A percentile compares a stretch with the other conserved stretches of the same genome.
Conservation (phyloP, 164 flowering plant species). For the Macadamia integrifolia region DNA sequence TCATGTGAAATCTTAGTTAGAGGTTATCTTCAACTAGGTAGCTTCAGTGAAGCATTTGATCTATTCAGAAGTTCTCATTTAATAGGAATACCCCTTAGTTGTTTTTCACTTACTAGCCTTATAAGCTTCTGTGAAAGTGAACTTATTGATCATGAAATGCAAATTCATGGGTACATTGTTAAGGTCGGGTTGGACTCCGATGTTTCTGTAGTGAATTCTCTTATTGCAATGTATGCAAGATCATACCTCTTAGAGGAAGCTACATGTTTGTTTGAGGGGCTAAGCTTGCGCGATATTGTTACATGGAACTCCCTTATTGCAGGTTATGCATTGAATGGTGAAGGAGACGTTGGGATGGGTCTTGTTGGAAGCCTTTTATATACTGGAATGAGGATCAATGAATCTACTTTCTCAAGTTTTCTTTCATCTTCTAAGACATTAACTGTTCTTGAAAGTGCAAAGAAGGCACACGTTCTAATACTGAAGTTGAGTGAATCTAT, state of each 20-base stretch:
- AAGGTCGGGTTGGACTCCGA: conserved; percentile 18
- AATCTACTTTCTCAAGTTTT: conserved; percentile 27
- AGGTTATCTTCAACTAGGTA: conserved; percentile 15
- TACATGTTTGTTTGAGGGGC: conserved; percentile 12
- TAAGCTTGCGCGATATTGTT: conserved; percentile 17
- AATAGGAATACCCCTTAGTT: conserved; percentile 8
- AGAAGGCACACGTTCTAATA: conserved; percentile 22
- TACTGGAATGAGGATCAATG: conserved; percentile 17
- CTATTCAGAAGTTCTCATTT: conserved; percentile 13
- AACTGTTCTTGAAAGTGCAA: conserved; percentile 19
- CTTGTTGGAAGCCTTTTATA: conserved; percentile 15
- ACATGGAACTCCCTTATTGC: conserved; percentile 29
- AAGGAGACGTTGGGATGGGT: conserved; percentile 19
- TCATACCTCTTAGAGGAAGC: conserved; percentile 16
- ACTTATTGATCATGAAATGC: conserved; percentile 12
- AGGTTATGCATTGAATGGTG: conserved; percentile 21
- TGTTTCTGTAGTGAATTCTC: conserved; percentile 24
- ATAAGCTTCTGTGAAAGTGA: conserved; percentile 14
- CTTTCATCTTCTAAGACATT: conserved; percentile 23
- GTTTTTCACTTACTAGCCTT: conserved; percentile 18
- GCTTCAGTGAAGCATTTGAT: conserved; percentile 12
- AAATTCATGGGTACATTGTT: conserved; percentile 20
- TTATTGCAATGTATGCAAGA: conserved; percentile 25
- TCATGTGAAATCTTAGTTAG: conserved; percentile 23
- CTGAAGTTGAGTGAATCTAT: conserved; percentile 14